Conservation (phyloP, 2,329 filamentous ascomycete species). For the Apiospora kogelbergensis region DNA sequence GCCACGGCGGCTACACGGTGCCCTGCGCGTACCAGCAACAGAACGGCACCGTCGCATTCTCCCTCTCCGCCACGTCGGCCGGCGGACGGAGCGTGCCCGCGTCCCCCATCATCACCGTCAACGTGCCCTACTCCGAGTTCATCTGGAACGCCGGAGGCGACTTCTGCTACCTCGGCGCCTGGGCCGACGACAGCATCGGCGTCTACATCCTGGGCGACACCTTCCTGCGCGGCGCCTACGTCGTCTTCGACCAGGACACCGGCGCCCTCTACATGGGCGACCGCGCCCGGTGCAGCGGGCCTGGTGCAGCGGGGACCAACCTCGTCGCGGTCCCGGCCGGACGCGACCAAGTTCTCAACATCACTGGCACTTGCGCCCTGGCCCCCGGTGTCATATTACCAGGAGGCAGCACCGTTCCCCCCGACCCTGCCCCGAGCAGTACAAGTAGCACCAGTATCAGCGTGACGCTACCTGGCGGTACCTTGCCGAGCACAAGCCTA, state of each 20-base stretch:
- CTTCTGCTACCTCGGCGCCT: constrained; percentile 28
- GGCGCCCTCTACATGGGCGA: constrained; percentile 31
- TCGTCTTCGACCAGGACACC: constrained; percentile 31
- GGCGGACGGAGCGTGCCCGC: neutral
- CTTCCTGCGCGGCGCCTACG: constrained; percentile 32
- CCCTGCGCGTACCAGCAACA: constrained; percentile 39
- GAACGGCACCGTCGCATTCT: constrained; percentile 47
- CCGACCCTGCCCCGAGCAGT: too few species aligned
- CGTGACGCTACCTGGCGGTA: constrained; percentile 16
- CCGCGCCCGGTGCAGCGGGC: constrained; percentile 16
- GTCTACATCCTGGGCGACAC: constrained; percentile 32
- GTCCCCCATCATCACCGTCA: constrained; percentile 34
- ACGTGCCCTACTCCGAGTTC: constrained; percentile 29
- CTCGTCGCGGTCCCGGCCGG: constrained; percentile 26
- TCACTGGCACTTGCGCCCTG: neutral
- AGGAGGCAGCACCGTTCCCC: neutral
- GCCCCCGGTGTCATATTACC: neutral
- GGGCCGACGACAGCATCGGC: constrained; percentile 20
- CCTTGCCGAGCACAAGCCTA: neutral
- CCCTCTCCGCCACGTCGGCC: constrained; percentile 32
- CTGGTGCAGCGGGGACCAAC: constrained; percentile 17
- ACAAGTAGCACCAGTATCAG: neutral
- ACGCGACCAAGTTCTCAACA: neutral
- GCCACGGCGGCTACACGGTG: constrained; percentile 44
- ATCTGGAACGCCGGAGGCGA: constrained; percentile 22